phyloP scores from a whole-genome alignment of 2,329 filamentous ascomycete species.

The Penicillium rolfsii region DNA sequence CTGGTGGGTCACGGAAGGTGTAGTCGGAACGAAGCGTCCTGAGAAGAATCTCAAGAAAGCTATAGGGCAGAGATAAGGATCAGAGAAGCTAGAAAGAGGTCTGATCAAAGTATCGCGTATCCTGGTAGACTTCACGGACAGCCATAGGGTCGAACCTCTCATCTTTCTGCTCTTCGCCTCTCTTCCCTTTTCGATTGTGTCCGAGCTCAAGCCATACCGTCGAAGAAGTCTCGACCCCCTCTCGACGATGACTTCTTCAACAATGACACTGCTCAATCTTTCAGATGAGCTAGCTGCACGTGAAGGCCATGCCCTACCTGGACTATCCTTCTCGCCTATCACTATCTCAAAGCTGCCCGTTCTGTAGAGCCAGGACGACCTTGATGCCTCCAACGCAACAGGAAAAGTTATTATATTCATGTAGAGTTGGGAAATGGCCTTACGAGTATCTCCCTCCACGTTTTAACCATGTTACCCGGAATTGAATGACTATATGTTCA shows the following conservation, averaged over 20 bases:
- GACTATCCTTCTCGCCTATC: background rate
- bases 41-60: background rate
- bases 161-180: background rate
- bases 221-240: background rate
- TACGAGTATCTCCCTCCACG: background rate
- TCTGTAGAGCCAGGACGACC: background rate
- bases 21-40: background rate
- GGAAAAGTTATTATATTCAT: background rate
- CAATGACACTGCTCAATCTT: background rate
- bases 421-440: background rate
- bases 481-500: background rate
- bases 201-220: background rate
- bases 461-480: background rate
- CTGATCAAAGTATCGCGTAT: background rate
- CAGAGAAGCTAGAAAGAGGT: background rate
- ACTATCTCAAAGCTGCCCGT: background rate
- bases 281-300: background rate
- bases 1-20: background rate
- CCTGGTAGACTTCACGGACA: background rate
- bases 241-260: background rate
- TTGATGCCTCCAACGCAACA: background rate
- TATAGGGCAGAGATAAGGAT: conserved; percentile 5
- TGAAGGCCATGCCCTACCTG: background rate
- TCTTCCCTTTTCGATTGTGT: background rate
- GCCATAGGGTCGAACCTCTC: background rate